Evolutionary conservation across 2,329 filamentous ascomycete species (phyloP), one percentile per base, ranked within the genome.

Genomic region (Hyphodiscus sp.): DNA sequence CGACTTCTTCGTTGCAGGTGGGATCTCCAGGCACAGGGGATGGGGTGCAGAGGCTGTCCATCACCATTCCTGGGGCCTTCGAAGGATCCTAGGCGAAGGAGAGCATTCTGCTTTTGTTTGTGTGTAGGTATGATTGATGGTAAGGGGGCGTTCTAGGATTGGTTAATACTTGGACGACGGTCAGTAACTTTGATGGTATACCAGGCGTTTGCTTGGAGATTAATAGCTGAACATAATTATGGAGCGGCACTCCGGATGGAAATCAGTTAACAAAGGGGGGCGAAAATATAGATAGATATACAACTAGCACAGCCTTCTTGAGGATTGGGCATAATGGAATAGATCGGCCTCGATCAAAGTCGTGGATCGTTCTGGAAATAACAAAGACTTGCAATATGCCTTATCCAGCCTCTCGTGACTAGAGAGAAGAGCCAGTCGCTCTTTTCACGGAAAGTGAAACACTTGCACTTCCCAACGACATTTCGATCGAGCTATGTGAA

Each of bases 21-120:
- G 26, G 26, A 41, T 55, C 58, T 47, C 46, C 54, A 9, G 51
- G 42, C 11, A 66, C 66, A 33, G 52, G 49, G 41, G 67, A 68
- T 20, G 65, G 59, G 45, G 55, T 53, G 23, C 61, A 70, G 53
- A 62, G 66, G 48, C 62, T 72, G 45, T 71, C 70, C 16, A 68
- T 72, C 30, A 66, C 70, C 15, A 72, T 73, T 52, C 70, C 69
- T 23, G 62, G 64, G 13, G 55, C 64, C 19, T 66, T 63, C 47
- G 57, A 59, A 20, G 60, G 46, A 60, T 18, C n/a, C 18, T 47
- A 30, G 20, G 15, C 16, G 15, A 29, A 20, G 16, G 19, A 20
- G 7, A 16, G 11, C 33, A 13, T n/a, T 38, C 2, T 38, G 16
- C 33, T 38, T 38, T 38, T 13, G 7, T 33, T 33, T 33, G 29